Conservation (phyloP, 169 alveolate genomes). For the Eimeria mitis region DNA sequence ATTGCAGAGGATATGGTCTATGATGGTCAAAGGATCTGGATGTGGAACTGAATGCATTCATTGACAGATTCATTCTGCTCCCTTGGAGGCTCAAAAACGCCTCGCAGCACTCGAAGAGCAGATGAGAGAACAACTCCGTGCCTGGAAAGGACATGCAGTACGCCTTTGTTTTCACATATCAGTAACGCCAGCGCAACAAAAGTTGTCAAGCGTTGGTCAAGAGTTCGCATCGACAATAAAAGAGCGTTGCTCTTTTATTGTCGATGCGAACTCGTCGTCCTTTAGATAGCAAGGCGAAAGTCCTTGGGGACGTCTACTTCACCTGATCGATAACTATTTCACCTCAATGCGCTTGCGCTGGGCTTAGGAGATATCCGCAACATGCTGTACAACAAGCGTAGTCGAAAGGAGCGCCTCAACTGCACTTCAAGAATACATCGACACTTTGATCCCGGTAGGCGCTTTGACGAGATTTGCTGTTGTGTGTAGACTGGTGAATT, state of each 20-base stretch:
- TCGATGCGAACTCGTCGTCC: not conserved
- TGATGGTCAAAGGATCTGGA: not conserved
- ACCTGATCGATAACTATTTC: not conserved
- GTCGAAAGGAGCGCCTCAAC: not conserved
- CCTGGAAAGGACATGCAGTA: not conserved
- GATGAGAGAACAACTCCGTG: not conserved
- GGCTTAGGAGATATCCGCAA: not conserved
- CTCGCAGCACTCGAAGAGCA: constrained; percentile 17
- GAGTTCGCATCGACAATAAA: too few relatives aligned
- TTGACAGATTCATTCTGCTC: constrained; percentile 25
- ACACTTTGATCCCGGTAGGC: constrained; percentile 9
- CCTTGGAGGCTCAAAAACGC: not conserved
- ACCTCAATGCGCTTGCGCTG: not conserved
- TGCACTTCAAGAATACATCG: not conserved
- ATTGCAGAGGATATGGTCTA: not conserved
- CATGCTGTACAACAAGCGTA: not conserved
- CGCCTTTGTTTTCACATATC: not conserved
- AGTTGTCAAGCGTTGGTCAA: not conserved
- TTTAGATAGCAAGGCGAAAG: not conserved
- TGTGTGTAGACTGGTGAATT: not conserved
- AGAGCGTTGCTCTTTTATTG: not conserved
- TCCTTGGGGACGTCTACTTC: not conserved
- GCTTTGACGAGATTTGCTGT: not conserved
- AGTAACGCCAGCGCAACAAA: not conserved
- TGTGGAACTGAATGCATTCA: not conserved